Evolutionary conservation across 2,329 filamentous ascomycete genomes (phyloP), one percentile per base, ranked within the genome.

Genomic region (Aureobasidium subglaciale): DNA sequence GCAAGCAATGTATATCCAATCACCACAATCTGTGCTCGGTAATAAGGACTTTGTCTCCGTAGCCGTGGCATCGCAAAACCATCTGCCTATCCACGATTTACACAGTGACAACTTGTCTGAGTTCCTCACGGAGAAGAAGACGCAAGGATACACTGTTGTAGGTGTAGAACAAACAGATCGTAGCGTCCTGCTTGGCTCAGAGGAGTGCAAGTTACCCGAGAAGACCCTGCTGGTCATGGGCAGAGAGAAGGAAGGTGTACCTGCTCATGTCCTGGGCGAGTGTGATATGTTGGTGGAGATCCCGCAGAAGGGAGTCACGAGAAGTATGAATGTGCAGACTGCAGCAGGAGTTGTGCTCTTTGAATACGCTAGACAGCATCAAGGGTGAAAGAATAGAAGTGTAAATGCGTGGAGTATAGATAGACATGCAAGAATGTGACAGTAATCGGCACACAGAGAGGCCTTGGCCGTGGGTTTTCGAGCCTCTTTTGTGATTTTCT

Each of bases 251-350:
- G 74, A 75, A 55, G 78, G 78, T 0, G 77, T 80, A 20, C 73
- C 74, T 6, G 73, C 70, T 0, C 65, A 73, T 40, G 70, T 80
- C 22, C 59, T 80, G 46, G 68, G 68, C 0, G 75, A 77, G 57
- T 70, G 77, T 49, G 77, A 79, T 68, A 59, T 75, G 24, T 74
- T 78, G 58, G 75, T 80, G 5, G 78, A 80, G 64, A 78, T 80
- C 45, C 68, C 69, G 48, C 78, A 79, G 59, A 68, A 71, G 46
- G 78, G 78, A 0, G 70, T 78, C 6, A 80, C 77, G 29, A 70
- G 78, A 61, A 79, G 76, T 63, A 65, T 80, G 67, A 80, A 80
- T 64, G 78, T 80, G 58, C 78, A 80, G 67, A 79, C 77, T 22
- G 78, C 77, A 11, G 75, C 74, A 13, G 75, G 71, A 0, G 73